Percentiles rank a stretch among this genome's conserved stretches.
Conservation (phyloP, 164 flowering plant genomes). For the Vitis rupestris region DNA sequence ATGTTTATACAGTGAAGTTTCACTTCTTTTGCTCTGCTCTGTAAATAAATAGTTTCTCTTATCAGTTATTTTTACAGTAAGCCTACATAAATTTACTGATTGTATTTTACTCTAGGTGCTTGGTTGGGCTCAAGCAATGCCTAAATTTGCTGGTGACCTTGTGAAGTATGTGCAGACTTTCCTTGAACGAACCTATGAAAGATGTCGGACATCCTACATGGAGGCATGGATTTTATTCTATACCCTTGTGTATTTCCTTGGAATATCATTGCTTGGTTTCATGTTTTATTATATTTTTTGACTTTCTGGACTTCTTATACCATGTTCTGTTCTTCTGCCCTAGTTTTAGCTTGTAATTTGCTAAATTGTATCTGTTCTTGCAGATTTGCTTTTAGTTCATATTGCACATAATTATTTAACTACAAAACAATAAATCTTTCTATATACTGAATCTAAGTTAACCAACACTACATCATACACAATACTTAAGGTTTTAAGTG, state of each 20-base stretch:
- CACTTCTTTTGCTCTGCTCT: not conserved
- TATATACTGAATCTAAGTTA: too few species aligned
- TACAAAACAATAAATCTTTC: too few species aligned
- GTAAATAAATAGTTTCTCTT: too few species aligned
- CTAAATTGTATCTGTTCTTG: not conserved
- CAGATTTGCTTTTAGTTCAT: too few species aligned
- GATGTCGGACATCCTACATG: slow-evolving; percentile 97
- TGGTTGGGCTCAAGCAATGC: slow-evolving; percentile 99
- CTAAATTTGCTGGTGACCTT: slow-evolving; percentile 90
- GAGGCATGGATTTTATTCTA: slow-evolving; percentile 57
- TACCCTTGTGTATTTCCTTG: slow-evolving; percentile 8
- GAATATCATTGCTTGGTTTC: not conserved
- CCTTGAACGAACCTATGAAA: slow-evolving; percentile 92
- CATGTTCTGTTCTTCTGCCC: not conserved
- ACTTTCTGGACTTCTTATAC: not conserved
- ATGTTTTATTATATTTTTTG: not conserved
- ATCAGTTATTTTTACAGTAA: not conserved
- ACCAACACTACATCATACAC: too few species aligned
- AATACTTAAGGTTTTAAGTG: too few species aligned
- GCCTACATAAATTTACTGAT: not conserved
- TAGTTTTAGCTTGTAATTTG: not conserved
- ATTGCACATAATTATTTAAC: too few species aligned
- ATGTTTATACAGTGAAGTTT: not conserved
- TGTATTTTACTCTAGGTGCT: slow-evolving; percentile 53
- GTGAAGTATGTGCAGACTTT: slow-evolving; percentile 92